Evolutionary conservation across 202 grass and related monocot genomes (phyloP).

Genomic region (Schoenoplectus triqueter): DNA sequence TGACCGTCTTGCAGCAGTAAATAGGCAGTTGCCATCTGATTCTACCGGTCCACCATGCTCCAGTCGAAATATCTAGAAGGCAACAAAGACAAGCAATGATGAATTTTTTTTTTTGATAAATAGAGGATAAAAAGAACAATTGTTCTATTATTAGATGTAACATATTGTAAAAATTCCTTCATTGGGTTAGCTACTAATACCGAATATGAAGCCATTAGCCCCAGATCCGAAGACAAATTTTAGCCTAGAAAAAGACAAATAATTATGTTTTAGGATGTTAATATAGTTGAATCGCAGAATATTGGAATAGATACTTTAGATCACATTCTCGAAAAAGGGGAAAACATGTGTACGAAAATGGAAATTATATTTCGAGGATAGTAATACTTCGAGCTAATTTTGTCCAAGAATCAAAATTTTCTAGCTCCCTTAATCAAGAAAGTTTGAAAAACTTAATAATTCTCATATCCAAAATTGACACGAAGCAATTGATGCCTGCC

Average conservation of each 20-base stretch:
- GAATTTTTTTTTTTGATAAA: not conserved
- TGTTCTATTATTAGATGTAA: conserved; percentile 6
- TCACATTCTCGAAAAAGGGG: conserved; percentile 16
- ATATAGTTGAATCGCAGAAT: not conserved
- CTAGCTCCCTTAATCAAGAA: conserved; percentile 13
- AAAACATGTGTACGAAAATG: not conserved
- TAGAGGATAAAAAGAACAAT: not conserved
- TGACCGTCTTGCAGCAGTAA: conserved; percentile 70
- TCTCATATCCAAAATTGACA: conserved; percentile 10
- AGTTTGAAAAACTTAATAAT: not conserved
- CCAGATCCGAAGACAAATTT: conserved; percentile 10
- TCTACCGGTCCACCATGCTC: conserved; percentile 87
- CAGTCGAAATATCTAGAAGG: conserved; percentile 57
- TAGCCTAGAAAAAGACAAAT: conserved; percentile 26
- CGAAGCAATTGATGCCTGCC: not conserved
- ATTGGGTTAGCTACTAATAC: conserved; percentile 1
- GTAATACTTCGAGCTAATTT: conserved; percentile 7
- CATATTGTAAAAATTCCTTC: not conserved
- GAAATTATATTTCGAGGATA: not conserved
- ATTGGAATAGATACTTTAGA: not conserved
- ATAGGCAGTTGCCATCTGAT: conserved; percentile 91
- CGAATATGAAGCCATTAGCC: conserved; percentile 15
- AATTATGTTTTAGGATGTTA: conserved; percentile 2
- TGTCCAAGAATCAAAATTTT: conserved; percentile 1
- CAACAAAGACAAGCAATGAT: not conserved